These are phyloP conservation scores for Phialemoniopsis sp. DNA, from an alignment of 2,329 filamentous ascomycete species.

Conservation along the genomic window DNA sequence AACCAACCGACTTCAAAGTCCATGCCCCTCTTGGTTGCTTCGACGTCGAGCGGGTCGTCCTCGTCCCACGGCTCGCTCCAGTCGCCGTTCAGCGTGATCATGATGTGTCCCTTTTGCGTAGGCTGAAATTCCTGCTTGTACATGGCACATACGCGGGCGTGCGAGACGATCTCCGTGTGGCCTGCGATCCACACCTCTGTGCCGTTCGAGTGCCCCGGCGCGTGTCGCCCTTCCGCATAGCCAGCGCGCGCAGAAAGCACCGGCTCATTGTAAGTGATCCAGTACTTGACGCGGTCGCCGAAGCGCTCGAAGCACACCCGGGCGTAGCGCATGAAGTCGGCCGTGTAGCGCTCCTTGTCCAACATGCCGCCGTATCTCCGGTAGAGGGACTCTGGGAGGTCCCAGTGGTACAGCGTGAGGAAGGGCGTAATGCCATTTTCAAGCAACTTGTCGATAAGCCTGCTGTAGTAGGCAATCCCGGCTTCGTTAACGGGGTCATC, in stretches of 20 bases:
- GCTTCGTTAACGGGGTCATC: constrained; percentile 59
- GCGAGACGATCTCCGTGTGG: constrained; percentile 32
- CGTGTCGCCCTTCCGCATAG: constrained; percentile 27
- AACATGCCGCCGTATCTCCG: constrained; percentile 57
- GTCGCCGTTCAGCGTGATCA: constrained; percentile 36
- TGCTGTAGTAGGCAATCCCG: constrained; percentile 55
- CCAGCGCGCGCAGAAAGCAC: constrained; percentile 26
- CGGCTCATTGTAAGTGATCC: constrained; percentile 40
- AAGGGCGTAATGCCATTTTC: constrained; percentile 55
- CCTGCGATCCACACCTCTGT: constrained; percentile 31
- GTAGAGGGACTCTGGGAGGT: constrained; percentile 54
- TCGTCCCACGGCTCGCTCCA: constrained; percentile 35
- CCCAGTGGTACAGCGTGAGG: constrained; percentile 63
- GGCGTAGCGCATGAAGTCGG: constrained; percentile 55
- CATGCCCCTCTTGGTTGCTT: constrained; percentile 28
- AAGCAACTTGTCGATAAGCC: constrained; percentile 55
- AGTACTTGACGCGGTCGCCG: constrained; percentile 54
- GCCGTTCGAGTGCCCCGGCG: constrained; percentile 21
- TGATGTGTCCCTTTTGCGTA: constrained; percentile 28
- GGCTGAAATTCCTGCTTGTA: constrained; percentile 33
- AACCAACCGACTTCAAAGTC: constrained; percentile 39
- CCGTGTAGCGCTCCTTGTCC: constrained; percentile 57
- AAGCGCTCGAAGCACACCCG: constrained; percentile 54
- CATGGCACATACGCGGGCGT: constrained; percentile 27
- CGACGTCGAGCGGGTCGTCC: constrained; percentile 24